Base-by-base conservation (phyloP, 495 filamentous ascomycete genomes). In the Halenospora varia region DNA sequence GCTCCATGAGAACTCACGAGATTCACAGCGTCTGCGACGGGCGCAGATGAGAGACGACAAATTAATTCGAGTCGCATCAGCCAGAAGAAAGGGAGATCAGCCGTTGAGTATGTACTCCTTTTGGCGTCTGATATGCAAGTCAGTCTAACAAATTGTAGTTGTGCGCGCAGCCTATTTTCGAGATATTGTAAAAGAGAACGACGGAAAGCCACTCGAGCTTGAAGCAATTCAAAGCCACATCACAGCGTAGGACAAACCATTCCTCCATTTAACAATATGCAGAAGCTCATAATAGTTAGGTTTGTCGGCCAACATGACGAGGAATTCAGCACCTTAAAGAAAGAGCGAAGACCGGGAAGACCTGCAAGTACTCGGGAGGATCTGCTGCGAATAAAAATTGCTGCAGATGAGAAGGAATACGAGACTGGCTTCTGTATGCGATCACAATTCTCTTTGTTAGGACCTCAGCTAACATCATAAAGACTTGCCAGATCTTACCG, bases 1-100 rank as follows among this genome's bases (percentile, higher is more conserved):
- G 13, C 76, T 97, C 13, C 90, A 97, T 67, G 85, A 90, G 65
- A 88, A 89, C 69, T 94, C 89, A 65, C 79, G 91, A 57, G 88
- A 95, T 71, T 84, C 78, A 3, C 83, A 84, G 62, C 81, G 85
- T 45, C 71, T 97, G 55, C 87, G 89, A 65, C 77, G 83, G 26
- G 92, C 91, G 15, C 78, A 79, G 55, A 77, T 82, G 42, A 78
- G 92, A 66, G 88, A 92, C 61, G 88, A 92, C 60, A 89, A 87
- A 67, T 72, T 96, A 15, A 81, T 81, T 61, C 83, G 82, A 69
- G 71, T 90, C 53, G 77, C 80, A 24, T 68, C 79, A 3, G 75
- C 82, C 25, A 76, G 85, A 61, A 75, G 77, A 60, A 91, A 86
- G 67, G 80, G 75, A 48, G 85, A 90, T 68, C 78, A 83, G 63